These are phyloP conservation scores for Pythium biforme DNA, from an alignment of 352 stramenopile species.

Conservation along the genomic window DNA sequence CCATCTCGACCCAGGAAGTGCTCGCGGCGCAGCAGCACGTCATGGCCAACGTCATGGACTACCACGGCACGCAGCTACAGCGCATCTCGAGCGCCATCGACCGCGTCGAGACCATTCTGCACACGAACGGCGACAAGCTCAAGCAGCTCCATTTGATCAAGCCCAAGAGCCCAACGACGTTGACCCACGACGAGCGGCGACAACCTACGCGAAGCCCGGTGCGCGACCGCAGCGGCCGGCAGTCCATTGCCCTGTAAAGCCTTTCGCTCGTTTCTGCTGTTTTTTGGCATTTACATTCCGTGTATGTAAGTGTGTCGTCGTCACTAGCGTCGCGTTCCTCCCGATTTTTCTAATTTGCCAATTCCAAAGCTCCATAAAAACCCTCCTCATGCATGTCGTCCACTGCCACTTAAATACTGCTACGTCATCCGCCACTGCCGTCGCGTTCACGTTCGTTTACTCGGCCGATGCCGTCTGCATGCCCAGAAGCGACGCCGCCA, in stretches of 20 bases:
- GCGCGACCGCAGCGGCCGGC: constrained; percentile 8
- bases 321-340: background rate
- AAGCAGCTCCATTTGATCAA: constrained; percentile 22
- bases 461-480: constrained; percentile 24
- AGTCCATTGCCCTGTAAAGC: constrained; percentile 6
- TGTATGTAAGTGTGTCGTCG: background rate
- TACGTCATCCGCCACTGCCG: background rate
- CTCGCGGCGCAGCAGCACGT: constrained; percentile 71
- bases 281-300: background rate
- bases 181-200: constrained; percentile 10
- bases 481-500: constrained; percentile 25
- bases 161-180: constrained; percentile 18
- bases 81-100: constrained; percentile 69
- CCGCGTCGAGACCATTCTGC: constrained; percentile 61
- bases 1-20: constrained; percentile 75
- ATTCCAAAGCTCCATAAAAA: background rate
- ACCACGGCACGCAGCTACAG: constrained; percentile 59
- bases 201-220: constrained; percentile 1
- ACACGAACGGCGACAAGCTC: constrained; percentile 40
- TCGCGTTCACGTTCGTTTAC: background rate
- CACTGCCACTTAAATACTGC: background rate
- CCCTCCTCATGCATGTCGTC: background rate
- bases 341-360: no score
- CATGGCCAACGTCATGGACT: constrained; percentile 67
- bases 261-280: background rate